Conservation (phyloP, 306 rosid genomes). For the Acacia confusa region DNA sequence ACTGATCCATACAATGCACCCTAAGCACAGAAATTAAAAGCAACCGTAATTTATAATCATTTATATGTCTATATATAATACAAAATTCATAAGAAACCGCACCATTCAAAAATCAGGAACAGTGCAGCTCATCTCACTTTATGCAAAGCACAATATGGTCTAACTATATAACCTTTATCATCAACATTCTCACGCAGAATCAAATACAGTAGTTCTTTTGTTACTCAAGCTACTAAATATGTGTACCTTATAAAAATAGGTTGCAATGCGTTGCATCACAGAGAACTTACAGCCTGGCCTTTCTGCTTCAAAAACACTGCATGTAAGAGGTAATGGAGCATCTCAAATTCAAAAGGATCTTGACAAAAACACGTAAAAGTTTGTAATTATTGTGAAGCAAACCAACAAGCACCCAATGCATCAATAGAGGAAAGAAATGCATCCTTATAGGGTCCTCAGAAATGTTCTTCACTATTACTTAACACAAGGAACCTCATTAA, state of each 20-base stretch:
- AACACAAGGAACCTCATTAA: constrained; percentile 4
- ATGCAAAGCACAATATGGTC: not conserved
- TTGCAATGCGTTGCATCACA: constrained; percentile 64
- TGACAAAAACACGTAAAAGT: constrained; percentile 2
- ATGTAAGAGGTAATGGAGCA: constrained; percentile 32
- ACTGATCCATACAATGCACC: constrained; percentile 86
- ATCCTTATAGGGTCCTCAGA: not conserved
- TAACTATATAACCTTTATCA: not conserved
- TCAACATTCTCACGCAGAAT: constrained; percentile 4
- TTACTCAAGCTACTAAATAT: constrained; percentile 7
- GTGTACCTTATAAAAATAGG: constrained; percentile 78
- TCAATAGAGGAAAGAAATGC: not conserved
- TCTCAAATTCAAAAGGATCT: constrained; percentile 25
- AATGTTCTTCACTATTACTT: constrained; percentile 14
- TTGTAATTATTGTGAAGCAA: not conserved
- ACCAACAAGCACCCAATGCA: constrained; percentile 18
- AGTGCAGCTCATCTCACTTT: not conserved
- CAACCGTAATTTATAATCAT: not conserved
- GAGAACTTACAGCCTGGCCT: constrained; percentile 89
- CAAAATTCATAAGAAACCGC: not conserved
- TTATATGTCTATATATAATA: not conserved
- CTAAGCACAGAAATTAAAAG: constrained; percentile 53
- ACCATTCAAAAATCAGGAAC: not conserved
- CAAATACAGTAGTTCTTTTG: constrained; percentile 1
- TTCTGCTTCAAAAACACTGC: constrained; percentile 95